Evolutionary conservation across 2,329 filamentous ascomycete genomes (phyloP).

Genomic region (Colletotrichum sp.): DNA sequence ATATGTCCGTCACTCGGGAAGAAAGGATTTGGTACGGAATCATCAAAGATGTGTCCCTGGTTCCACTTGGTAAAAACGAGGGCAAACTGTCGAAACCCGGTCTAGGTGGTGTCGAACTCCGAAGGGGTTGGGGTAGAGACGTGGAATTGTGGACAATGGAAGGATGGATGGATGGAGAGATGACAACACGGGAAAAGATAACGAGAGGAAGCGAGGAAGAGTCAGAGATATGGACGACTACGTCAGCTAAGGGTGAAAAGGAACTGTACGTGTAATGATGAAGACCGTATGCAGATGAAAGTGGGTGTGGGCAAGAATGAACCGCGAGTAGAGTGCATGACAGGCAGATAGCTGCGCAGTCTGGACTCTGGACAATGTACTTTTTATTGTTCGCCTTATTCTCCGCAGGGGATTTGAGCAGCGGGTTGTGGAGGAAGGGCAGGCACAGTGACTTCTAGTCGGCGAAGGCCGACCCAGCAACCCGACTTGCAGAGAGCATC

Average conservation of each 20-base stretch:
- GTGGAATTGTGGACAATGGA: neutral
- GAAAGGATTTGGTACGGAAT: neutral
- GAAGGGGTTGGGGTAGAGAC: neutral
- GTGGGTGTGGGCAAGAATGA: neutral
- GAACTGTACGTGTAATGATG: slow-evolving; percentile 8
- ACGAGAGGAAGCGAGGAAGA: neutral
- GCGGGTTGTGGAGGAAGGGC: neutral
- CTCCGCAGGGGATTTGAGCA: neutral
- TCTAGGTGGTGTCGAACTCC: neutral
- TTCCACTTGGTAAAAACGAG: neutral
- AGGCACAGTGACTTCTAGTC: neutral
- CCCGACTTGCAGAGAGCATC: neutral
- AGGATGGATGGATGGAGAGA: neutral
- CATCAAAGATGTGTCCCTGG: neutral
- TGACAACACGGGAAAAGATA: neutral
- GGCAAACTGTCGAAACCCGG: neutral
- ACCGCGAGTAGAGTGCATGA: slow-evolving; percentile 2
- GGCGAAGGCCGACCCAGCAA: neutral
- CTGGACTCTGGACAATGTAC: neutral
- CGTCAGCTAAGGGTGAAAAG: neutral
- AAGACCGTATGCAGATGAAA: neutral
- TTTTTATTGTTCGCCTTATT: neutral
- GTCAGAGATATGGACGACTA: neutral
- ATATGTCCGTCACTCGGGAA: slow-evolving; percentile 3
- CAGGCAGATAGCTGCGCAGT: neutral